Base-by-base conservation (phyloP, 768 basidiomycete species). In the Lanmaoa pseudosensibilis region DNA sequence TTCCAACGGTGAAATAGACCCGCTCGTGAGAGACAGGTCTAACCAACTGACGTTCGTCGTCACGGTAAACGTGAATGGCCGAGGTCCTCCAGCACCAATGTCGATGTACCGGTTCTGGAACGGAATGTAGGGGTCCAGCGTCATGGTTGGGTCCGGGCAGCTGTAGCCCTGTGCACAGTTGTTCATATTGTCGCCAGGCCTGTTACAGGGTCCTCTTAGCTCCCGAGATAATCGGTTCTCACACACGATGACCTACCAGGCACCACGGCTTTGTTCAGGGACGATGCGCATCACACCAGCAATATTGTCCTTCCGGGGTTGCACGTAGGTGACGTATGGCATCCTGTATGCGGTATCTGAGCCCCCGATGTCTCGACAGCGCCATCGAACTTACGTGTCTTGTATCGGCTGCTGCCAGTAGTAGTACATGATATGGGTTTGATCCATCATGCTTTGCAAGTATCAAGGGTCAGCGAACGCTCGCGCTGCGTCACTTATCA, bases 321-420 rank as follows among this genome's bases (percentile, higher is more conserved):
- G n/a, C n/a, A n/a, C n/a, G n/a, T n/a, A n/a, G n/a, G n/a, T n/a
- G n/a, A n/a, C n/a, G n/a, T n/a, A n/a, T 21, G 32, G 32, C 34
- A 57, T 37, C 33, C 86, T 85, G 33, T 84, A 9, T 43, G 27
- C 8, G 41, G 15, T 5, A 43, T 43, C 15, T 23, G 41, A 23
- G 13, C 7, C 7, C 21, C 4, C 15, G 21, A 19, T 43, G 4
- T 16, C 2, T 9, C 21, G 12, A n/a, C 30, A 21, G 16, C 21
- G 32, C 21, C 33, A 40, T 38, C 16, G 1, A 10, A 69, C 78
- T 40, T 51, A 82, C 79, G 80, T 80, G 68, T 88, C 82, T 15
- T 78, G 76, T 80, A 83, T 83, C 5, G 86, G 85, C 62, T 86
- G 85, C 58, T 90, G 87, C 83, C 86, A 87, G 69, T 88, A 87